These are phyloP conservation scores for Tuber microsphaerosporum DNA, from an alignment of 495 filamentous ascomycete genomes.

Conservation along the genomic window DNA sequence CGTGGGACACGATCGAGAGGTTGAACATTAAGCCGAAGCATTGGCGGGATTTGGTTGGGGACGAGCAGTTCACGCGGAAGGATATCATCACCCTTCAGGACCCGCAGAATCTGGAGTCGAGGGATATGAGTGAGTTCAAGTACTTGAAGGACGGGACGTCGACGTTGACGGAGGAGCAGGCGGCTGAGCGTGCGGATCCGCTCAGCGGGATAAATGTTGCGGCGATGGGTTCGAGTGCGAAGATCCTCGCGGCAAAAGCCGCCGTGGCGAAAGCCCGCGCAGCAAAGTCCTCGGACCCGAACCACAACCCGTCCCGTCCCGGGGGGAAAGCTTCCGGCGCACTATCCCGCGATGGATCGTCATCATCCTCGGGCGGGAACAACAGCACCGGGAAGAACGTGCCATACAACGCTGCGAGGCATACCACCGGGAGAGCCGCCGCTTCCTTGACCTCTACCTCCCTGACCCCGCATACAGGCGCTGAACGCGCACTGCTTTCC, in stretches of 20 bases:
- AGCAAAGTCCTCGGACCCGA: slow-evolving; percentile 45
- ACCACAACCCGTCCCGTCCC: slow-evolving; percentile 36
- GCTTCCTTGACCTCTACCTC: slow-evolving; percentile 93
- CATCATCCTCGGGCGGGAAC: slow-evolving; percentile 36
- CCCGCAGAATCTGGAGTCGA: slow-evolving; percentile 76
- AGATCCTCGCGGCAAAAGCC: slow-evolving; percentile 86
- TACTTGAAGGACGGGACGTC: slow-evolving; percentile 76
- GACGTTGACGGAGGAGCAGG: slow-evolving; percentile 57
- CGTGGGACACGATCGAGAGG: slow-evolving; percentile 88
- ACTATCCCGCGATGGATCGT: slow-evolving; percentile 33
- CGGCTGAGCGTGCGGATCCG: slow-evolving; percentile 48
- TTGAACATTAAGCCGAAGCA: slow-evolving; percentile 97
- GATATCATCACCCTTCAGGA: slow-evolving; percentile 97
- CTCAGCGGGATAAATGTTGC: slow-evolving; percentile 39
- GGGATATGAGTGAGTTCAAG: slow-evolving; percentile 84
- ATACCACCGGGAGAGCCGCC: slow-evolving; percentile 87
- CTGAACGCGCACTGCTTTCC: slow-evolving; percentile 72
- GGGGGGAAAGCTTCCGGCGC: slow-evolving; percentile 11
- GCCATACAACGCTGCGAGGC: slow-evolving; percentile 76
- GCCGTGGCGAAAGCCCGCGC: slow-evolving; percentile 76
- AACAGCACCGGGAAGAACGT: slow-evolving; percentile 36
- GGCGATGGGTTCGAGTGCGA: slow-evolving; percentile 44
- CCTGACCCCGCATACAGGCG: slow-evolving; percentile 80
- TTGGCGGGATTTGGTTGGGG: slow-evolving; percentile 86
- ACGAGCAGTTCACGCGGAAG: slow-evolving; percentile 76